A percentile compares a stretch with the other conserved stretches of the same genome.
Conservation (phyloP, 139 green algal genomes). For the Tetratostichococcus sp. region DNA sequence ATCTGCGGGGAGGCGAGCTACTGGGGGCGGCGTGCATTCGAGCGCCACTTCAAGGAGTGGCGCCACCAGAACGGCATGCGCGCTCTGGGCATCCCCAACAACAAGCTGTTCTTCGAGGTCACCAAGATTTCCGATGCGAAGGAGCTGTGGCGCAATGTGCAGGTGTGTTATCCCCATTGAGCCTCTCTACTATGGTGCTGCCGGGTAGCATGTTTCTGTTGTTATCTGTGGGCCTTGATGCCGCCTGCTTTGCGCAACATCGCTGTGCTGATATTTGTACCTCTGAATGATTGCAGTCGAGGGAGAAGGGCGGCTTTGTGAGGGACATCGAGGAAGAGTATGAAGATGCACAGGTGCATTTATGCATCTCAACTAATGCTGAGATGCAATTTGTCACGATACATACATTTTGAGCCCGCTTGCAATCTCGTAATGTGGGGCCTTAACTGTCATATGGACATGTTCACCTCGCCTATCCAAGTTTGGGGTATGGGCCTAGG, state of each 20-base stretch:
- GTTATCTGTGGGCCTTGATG: too few relatives aligned
- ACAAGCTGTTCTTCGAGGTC: slow-evolving; percentile 92
- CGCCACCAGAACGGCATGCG: slow-evolving; percentile 90
- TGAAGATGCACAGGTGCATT: slow-evolving; percentile 74
- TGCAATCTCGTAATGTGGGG: too few relatives aligned
- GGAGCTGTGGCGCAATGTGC: slow-evolving; percentile 77
- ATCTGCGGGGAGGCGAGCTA: slow-evolving; percentile 95
- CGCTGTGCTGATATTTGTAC: too few relatives aligned
- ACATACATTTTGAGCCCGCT: too few relatives aligned
- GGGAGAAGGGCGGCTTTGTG: slow-evolving; percentile 61
- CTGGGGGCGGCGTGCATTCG: slow-evolving; percentile 91
- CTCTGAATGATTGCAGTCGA: slow-evolving; percentile 44
- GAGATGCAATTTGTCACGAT: too few relatives aligned
- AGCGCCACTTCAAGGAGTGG: slow-evolving; percentile 96
- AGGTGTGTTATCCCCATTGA: slow-evolving; percentile 27
- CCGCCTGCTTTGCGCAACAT: too few relatives aligned
- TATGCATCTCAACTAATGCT: too few relatives aligned
- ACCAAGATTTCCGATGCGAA: slow-evolving; percentile 86
- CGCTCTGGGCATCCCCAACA: slow-evolving; percentile 94
- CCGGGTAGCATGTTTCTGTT: too few relatives aligned
- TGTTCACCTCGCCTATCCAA: too few relatives aligned
- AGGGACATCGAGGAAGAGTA: slow-evolving; percentile 75
- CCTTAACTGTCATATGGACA: too few relatives aligned
- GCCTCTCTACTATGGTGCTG: too few relatives aligned
- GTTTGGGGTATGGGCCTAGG: too few relatives aligned